phyloP scores from a whole-genome alignment of 1,284 basidiomycete genomes.

The Trametes versicolor region DNA sequence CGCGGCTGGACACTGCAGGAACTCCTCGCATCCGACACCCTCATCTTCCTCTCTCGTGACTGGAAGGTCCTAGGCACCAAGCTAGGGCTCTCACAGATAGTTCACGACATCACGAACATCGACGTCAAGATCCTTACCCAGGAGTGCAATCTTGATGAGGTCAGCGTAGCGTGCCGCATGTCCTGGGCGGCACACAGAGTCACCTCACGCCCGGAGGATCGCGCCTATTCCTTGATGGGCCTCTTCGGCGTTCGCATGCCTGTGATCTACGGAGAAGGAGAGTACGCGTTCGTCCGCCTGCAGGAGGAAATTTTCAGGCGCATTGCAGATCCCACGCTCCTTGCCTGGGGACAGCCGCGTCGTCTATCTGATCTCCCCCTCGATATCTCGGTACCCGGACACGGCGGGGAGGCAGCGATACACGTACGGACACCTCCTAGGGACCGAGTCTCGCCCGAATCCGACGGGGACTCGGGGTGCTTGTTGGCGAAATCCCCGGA shows the following conservation, averaged over 20 bases:
- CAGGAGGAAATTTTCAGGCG: background rate
- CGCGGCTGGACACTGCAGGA: conserved; percentile 11
- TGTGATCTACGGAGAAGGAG: background rate
- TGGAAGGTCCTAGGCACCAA: conserved; percentile 4
- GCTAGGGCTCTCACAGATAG: background rate
- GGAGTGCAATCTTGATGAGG: background rate
- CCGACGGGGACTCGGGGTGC: too few relatives aligned
- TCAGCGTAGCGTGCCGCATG: conserved; percentile 10
- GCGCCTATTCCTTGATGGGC: background rate
- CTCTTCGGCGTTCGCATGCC: background rate
- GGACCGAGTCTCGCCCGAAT: too few relatives aligned
- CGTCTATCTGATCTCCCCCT: too few relatives aligned
- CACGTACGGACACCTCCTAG: too few relatives aligned
- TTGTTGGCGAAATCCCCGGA: too few relatives aligned
- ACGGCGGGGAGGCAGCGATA: too few relatives aligned
- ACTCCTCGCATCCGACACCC: background rate
- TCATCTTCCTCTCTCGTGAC: conserved; percentile 2
- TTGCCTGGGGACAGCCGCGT: background rate
- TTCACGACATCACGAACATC: background rate
- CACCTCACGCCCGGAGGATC: background rate
- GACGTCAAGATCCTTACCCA: background rate
- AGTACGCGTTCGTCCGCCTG: background rate
- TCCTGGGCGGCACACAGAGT: conserved; percentile 3
- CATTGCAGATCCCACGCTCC: background rate
- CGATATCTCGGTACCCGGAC: too few relatives aligned